Evolutionary conservation across 768 basidiomycete species (phyloP).

Genomic region (Candolleomyces efflorescens): DNA sequence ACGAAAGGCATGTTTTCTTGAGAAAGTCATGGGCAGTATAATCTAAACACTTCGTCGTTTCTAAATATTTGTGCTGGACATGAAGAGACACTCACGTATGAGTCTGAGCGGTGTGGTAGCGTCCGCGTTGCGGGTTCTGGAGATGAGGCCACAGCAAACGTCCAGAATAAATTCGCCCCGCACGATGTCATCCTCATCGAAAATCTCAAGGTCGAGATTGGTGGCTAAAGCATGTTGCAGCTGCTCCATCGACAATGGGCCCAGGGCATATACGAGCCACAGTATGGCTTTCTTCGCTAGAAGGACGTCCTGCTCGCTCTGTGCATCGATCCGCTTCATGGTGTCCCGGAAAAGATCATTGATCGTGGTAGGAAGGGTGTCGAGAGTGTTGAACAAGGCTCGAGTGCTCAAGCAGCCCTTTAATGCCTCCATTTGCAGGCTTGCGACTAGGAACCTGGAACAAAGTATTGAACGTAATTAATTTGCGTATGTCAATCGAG

Average conservation of each 20-base stretch:
- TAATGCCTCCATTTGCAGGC: not conserved
- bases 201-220: not conserved
- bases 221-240: not conserved
- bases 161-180: not conserved
- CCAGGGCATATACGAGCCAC: not conserved
- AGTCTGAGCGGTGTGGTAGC: not conserved
- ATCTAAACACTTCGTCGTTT: not conserved
- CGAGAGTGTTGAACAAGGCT: not conserved
- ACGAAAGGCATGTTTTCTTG: not conserved
- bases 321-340: not conserved
- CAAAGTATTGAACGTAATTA: not conserved
- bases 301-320: not conserved
- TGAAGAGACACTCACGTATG: not conserved
- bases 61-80: not conserved
- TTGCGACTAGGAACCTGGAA: constrained; percentile 2
- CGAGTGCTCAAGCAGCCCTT: not conserved
- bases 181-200: not conserved
- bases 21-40: constrained; percentile 3
- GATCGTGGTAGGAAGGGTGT: not conserved
- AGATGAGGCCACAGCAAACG: constrained; percentile 1
- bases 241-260: not conserved
- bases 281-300: not conserved
- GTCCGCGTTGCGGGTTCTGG: not conserved
- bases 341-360: not conserved
- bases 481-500: not conserved